Conservation (phyloP, 768 basidiomycete species). For the Lyophyllum semitale region DNA sequence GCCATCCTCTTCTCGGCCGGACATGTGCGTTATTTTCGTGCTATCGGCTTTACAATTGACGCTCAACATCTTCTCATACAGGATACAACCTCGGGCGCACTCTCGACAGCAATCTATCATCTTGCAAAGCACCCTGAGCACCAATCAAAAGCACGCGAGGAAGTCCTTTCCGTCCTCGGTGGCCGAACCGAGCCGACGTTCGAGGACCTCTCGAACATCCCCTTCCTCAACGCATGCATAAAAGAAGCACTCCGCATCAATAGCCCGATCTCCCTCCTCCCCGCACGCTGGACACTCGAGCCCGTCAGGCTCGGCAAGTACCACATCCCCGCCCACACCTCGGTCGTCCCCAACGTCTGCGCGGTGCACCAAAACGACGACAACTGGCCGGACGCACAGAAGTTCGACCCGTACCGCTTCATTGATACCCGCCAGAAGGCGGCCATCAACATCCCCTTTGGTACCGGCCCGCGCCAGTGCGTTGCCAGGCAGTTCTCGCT, state of each 20-base stretch:
- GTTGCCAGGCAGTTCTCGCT: slow-evolving; percentile 31
- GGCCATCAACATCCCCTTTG: slow-evolving; percentile 30
- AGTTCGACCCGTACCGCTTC: slow-evolving; percentile 34
- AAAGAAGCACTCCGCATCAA: slow-evolving; percentile 40
- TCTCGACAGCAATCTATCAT: slow-evolving; percentile 37
- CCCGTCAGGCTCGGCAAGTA: slow-evolving; percentile 28
- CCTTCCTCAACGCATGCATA: slow-evolving; percentile 38
- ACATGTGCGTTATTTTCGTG: slow-evolving; percentile 27
- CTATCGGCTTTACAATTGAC: background rate
- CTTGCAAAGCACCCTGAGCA: slow-evolving; percentile 37
- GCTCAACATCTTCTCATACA: slow-evolving; percentile 9
- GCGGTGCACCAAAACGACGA: slow-evolving; percentile 29
- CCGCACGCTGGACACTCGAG: slow-evolving; percentile 22
- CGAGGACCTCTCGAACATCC: slow-evolving; percentile 27
- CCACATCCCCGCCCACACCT: slow-evolving; percentile 27
- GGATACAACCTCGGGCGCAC: slow-evolving; percentile 40
- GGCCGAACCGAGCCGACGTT: slow-evolving; percentile 29
- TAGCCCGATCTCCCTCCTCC: slow-evolving; percentile 29
- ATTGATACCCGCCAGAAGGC: slow-evolving; percentile 11
- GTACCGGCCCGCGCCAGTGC: slow-evolving; percentile 33
- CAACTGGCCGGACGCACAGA: slow-evolving; percentile 28
- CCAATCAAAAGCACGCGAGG: slow-evolving; percentile 36
- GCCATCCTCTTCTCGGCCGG: slow-evolving; percentile 41
- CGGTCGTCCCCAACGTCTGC: slow-evolving; percentile 33
- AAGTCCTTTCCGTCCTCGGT: slow-evolving; percentile 33